phyloP scores from a whole-genome alignment of 169 alveolate genomes.

The Eimeria acervulina region DNA sequence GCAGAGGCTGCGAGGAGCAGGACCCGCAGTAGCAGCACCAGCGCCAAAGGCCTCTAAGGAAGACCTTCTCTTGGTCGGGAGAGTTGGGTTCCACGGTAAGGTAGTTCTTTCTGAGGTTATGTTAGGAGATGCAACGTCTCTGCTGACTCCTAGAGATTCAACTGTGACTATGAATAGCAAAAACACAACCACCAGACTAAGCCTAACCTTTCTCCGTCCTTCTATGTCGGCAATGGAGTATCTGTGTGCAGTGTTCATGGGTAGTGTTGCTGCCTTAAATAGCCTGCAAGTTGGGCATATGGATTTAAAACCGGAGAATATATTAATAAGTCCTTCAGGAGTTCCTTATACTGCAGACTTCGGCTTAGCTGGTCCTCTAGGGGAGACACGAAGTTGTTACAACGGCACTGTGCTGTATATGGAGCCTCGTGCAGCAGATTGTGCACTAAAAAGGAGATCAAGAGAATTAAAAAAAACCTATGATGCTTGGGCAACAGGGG shows the following conservation, averaged over 20 bases:
- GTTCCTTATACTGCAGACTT: background rate
- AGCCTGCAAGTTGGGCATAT: background rate
- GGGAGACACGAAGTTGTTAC: background rate
- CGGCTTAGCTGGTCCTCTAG: background rate
- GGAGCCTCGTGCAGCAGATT: background rate
- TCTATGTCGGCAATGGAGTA: background rate
- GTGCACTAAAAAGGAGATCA: background rate
- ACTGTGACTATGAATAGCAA: background rate
- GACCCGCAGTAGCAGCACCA: too few relatives aligned
- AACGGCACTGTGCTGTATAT: background rate
- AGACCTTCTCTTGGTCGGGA: background rate
- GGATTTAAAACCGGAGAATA: background rate
- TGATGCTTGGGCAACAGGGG: conserved; percentile 10
- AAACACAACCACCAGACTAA: too few relatives aligned
- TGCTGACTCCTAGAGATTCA: background rate
- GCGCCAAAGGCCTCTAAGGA: too few relatives aligned
- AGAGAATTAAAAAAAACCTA: background rate
- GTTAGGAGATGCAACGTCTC: background rate
- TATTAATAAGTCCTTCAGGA: background rate
- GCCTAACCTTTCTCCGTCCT: too few relatives aligned
- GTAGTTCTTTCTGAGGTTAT: background rate
- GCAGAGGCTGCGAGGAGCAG: too few relatives aligned
- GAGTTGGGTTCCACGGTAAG: background rate
- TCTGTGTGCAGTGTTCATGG: background rate
- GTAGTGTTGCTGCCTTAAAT: background rate